phyloP scores from a whole-genome alignment of 1,284 basidiomycete species.

The Ustilago trichophora region DNA sequence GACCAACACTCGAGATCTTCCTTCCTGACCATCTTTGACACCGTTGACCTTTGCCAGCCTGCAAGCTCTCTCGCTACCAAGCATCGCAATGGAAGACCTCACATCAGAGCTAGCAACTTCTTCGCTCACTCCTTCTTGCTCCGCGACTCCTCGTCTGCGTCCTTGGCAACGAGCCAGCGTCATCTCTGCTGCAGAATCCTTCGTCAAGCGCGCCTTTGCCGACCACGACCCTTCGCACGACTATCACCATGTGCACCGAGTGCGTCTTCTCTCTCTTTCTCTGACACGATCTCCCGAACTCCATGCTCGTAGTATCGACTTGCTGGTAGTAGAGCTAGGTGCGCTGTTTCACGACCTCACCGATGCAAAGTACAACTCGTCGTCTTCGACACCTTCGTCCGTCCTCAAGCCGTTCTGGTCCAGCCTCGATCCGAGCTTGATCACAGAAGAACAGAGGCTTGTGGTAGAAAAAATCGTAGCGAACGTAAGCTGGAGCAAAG shows the following conservation, averaged over 20 bases:
- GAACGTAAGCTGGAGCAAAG: conserved; percentile 86
- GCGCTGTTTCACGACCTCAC: conserved; percentile 87
- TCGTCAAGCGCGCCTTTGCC: conserved; percentile 72
- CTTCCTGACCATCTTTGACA: not conserved
- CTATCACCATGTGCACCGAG: conserved; percentile 85
- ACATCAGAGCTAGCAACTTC: not conserved
- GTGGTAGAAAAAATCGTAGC: conserved; percentile 74
- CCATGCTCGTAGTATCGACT: conserved; percentile 68
- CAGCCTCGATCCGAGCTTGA: not conserved
- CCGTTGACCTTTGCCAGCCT: too few relatives aligned
- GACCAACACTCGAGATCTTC: not conserved
- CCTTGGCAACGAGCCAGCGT: conserved; percentile 4
- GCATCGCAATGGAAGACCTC: conserved; percentile 11
- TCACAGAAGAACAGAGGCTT: conserved; percentile 1
- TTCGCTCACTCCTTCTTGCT: not conserved
- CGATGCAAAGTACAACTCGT: conserved; percentile 79
- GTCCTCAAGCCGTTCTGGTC: conserved; percentile 28
- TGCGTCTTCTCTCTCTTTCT: conserved; percentile 77
- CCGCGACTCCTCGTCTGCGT: not conserved
- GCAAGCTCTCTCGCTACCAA: not conserved
- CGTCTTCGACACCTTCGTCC: not conserved
- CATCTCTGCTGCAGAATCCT: conserved; percentile 13
- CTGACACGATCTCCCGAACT: conserved; percentile 72
- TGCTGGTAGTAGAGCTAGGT: conserved; percentile 77
- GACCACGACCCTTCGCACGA: conserved; percentile 90